Conservation (phyloP, 2,329 filamentous ascomycete genomes). For the Alternaria angustiovoidea region DNA sequence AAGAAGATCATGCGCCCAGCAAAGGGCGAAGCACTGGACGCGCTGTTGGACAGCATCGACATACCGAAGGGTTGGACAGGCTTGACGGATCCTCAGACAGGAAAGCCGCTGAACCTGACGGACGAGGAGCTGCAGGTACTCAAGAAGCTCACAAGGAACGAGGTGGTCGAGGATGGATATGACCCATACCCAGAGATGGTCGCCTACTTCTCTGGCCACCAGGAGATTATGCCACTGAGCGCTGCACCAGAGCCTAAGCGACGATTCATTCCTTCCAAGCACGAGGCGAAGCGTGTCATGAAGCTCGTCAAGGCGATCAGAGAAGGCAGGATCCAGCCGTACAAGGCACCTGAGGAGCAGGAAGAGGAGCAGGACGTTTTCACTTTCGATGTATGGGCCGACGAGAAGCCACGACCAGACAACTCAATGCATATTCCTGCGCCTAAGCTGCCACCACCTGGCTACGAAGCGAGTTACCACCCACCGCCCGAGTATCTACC, state of each 20-base stretch:
- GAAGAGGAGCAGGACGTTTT: conserved; percentile 74
- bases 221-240: conserved; percentile 93
- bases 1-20: conserved; percentile 97
- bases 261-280: conserved; percentile 93
- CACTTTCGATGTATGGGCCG: conserved; percentile 90
- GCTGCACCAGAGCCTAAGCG: conserved; percentile 95
- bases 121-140: conserved; percentile 89
- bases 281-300: conserved; percentile 95
- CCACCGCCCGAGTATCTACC: conserved; percentile 94
- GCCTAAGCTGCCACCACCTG: conserved; percentile 90
- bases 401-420: conserved; percentile 82
- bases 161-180: conserved; percentile 85
- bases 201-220: conserved; percentile 90
- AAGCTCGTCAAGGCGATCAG: conserved; percentile 96
- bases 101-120: conserved; percentile 87
- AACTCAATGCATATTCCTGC: conserved; percentile 95
- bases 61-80: conserved; percentile 97
- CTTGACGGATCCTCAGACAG: conserved; percentile 90
- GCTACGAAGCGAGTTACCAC: conserved; percentile 96
- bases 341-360: conserved; percentile 79
- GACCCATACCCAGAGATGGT: conserved; percentile 93
- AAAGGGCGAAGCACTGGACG: conserved; percentile 90
- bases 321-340: conserved; percentile 92
- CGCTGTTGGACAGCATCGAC: conserved; percentile 93
- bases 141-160: conserved; percentile 86